Evolutionary conservation across 1,284 basidiomycete genomes (phyloP).

Genomic region (Pseudozyma hubeiensis): DNA sequence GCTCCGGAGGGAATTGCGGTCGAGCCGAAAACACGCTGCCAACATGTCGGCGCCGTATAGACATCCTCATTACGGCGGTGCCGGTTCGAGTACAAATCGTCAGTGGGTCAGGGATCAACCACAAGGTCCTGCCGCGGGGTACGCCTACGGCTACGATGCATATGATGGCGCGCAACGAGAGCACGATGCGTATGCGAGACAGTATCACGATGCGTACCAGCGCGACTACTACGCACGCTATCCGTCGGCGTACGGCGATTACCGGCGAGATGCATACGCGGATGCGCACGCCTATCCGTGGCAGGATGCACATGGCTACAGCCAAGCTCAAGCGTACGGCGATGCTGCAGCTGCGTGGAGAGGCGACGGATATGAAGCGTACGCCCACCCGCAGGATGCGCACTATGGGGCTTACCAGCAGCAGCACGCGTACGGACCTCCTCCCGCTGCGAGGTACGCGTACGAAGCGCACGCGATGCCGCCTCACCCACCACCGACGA

Average conservation of each 20-base stretch:
- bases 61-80: slow-evolving; percentile 8
- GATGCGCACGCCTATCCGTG: slow-evolving; percentile 6
- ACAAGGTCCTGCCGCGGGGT: neutral
- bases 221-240: slow-evolving; percentile 5
- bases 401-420: neutral
- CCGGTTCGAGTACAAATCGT: slow-evolving; percentile 4
- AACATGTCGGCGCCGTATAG: slow-evolving; percentile 18
- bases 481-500: neutral
- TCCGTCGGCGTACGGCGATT: neutral
- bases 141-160: neutral
- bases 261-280: slow-evolving; percentile 1
- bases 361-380: slow-evolving; percentile 2
- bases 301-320: neutral
- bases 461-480: slow-evolving; percentile 6
- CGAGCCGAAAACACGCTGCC: neutral
- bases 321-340: slow-evolving; percentile 3
- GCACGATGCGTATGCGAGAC: neutral
- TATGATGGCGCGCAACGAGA: neutral
- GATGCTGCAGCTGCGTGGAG: neutral
- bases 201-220: slow-evolving; percentile 2
- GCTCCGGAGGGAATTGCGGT: neutral
- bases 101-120: slow-evolving; percentile 6
- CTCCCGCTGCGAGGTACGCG: neutral
- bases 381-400: neutral
- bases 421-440: neutral